Evolutionary conservation across 1,284 basidiomycete genomes (phyloP).

Genomic region (Ceratorhiza oryzae-sativae): DNA sequence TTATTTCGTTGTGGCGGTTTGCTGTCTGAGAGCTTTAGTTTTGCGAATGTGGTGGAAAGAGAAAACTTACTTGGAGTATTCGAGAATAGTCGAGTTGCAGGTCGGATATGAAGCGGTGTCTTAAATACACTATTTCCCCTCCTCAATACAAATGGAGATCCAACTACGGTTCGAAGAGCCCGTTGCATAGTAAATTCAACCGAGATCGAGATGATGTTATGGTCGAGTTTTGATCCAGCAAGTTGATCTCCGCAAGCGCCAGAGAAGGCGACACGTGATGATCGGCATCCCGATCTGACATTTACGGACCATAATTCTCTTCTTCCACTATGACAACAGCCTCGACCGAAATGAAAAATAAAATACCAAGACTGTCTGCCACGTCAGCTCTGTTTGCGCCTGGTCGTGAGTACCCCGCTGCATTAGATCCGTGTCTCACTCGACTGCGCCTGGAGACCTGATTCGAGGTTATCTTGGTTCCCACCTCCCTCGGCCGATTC

Average conservation of each 20-base stretch:
- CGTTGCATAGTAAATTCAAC: constrained; percentile 19
- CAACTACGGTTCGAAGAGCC: neutral
- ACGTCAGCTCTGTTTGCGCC: neutral
- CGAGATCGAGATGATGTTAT: neutral
- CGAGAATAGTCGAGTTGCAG: neutral
- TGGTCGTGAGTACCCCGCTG: neutral
- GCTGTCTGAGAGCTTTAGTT: constrained; percentile 42
- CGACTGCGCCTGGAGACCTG: constrained; percentile 1
- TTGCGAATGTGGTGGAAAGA: neutral
- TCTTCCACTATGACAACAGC: neutral
- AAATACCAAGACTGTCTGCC: neutral
- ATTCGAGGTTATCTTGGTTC: neutral
- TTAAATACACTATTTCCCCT: neutral
- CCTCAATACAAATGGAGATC: neutral
- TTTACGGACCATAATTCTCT: neutral
- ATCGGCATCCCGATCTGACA: constrained; percentile 7
- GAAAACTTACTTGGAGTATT: constrained; percentile 19
- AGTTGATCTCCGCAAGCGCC: constrained; percentile 1
- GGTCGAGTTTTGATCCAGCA: constrained; percentile 12
- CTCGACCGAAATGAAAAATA: neutral
- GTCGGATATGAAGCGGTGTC: neutral
- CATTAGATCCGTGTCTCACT: constrained; percentile 13
- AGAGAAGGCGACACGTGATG: constrained; percentile 13
- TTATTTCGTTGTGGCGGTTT: constrained; percentile 57
- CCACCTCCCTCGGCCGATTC: neutral